Percentiles rank a stretch among this genome's conserved stretches.
Conservation (phyloP, 768 basidiomycete genomes). For the Amanita rubescens region DNA sequence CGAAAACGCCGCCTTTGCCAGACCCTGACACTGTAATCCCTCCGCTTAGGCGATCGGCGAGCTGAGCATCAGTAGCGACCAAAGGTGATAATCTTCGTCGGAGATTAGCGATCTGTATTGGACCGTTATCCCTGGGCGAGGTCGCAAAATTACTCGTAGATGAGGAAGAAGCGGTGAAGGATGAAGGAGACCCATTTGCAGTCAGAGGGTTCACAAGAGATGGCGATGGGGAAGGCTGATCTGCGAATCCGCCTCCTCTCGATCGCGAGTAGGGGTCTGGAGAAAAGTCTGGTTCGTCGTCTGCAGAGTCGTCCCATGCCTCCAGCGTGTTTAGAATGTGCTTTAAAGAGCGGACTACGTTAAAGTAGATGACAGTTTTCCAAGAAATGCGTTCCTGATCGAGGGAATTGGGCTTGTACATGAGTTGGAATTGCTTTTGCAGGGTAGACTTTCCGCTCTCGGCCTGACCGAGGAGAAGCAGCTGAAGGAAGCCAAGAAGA, state of each 20-base stretch:
- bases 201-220: constrained; percentile 24
- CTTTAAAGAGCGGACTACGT: constrained; percentile 63
- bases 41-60: constrained; percentile 69
- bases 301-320: constrained; percentile 51
- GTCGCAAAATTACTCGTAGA: constrained; percentile 19
- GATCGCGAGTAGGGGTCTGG: constrained; percentile 23
- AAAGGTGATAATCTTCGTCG: constrained; percentile 55
- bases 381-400: constrained; percentile 66
- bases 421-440: constrained; percentile 75
- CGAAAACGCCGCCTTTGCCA: constrained; percentile 69
- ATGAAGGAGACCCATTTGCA: constrained; percentile 19
- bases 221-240: constrained; percentile 33
- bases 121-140: constrained; percentile 21
- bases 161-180: constrained; percentile 23
- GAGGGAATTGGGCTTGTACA: constrained; percentile 67
- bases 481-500: constrained; percentile 25
- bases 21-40: constrained; percentile 67
- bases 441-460: constrained; percentile 75
- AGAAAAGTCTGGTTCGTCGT: constrained; percentile 32
- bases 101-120: constrained; percentile 44
- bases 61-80: constrained; percentile 49
- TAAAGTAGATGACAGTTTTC: constrained; percentile 72
- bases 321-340: constrained; percentile 61
- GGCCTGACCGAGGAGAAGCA: constrained; percentile 71
- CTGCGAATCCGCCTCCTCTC: constrained; percentile 26